These are phyloP conservation scores for Russula abietina DNA, from an alignment of 768 basidiomycete genomes.

Conservation along the genomic window DNA sequence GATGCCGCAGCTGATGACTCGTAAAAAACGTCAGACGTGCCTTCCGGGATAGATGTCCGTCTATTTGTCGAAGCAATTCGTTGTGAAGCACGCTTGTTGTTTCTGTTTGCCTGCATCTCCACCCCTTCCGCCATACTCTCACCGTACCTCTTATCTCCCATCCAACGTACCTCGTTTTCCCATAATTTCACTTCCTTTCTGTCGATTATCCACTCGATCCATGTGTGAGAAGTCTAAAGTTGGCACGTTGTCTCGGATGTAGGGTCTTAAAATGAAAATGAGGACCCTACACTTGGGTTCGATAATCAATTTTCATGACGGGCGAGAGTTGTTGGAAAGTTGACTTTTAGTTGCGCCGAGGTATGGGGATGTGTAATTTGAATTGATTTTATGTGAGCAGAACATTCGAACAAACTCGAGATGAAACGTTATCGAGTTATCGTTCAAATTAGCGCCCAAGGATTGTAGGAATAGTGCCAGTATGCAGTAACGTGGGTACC, in stretches of 20 bases:
- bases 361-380: neutral
- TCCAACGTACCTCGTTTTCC: conserved; percentile 15
- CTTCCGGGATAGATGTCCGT: conserved; percentile 15
- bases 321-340: neutral
- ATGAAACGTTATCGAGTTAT: neutral
- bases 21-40: conserved; percentile 26
- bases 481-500: no score
- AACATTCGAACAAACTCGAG: neutral
- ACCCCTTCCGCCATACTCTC: conserved; percentile 5
- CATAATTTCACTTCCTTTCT: conserved; percentile 21
- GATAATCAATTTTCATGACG: neutral
- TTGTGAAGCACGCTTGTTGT: conserved; percentile 20
- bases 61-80: conserved; percentile 7
- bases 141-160: conserved; percentile 16
- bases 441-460: neutral
- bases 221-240: conserved; percentile 17
- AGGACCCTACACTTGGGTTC: neutral
- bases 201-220: conserved; percentile 9
- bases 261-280: conserved; percentile 9
- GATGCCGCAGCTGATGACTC: conserved; percentile 66
- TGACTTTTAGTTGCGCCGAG: neutral
- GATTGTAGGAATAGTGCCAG: neutral
- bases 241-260: conserved; percentile 9
- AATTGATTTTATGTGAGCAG: neutral
- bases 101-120: conserved; percentile 16